Percentiles rank a stretch among this genome's conserved stretches.
These are phyloP conservation scores for Yamadazyma buinensis DNA, from an alignment of 1,139 yeast species.

Conservation along the genomic window DNA sequence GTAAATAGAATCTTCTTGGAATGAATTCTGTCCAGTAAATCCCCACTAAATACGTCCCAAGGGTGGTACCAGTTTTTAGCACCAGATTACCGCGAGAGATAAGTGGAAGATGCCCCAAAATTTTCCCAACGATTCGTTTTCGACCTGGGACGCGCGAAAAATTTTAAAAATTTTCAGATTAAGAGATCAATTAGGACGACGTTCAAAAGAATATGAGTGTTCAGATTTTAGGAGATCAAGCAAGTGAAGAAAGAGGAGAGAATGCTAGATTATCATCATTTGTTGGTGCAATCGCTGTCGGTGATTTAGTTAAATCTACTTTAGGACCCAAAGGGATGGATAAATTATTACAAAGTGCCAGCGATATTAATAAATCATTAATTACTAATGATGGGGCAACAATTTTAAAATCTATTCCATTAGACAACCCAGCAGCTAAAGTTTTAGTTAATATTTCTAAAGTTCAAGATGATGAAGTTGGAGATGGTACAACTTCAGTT, in stretches of 20 bases:
- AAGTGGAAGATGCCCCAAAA: too few species aligned
- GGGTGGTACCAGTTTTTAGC: too few species aligned
- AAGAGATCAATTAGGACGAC: too few species aligned
- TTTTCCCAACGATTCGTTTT: not conserved
- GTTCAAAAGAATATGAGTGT: slow-evolving; percentile 50
- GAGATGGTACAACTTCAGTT: slow-evolving; percentile 99
- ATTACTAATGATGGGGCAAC: slow-evolving; percentile 99
- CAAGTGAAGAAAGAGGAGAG: slow-evolving; percentile 95
- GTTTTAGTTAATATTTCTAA: slow-evolving; percentile 93
- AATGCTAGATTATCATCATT: slow-evolving; percentile 96
- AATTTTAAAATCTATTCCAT: slow-evolving; percentile 86
- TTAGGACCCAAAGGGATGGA: slow-evolving; percentile 99
- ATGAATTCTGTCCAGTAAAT: too few species aligned
- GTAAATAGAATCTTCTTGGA: too few species aligned
- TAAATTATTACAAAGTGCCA: slow-evolving; percentile 83
- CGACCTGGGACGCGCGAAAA: not conserved
- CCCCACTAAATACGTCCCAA: too few species aligned
- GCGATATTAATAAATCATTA: slow-evolving; percentile 65
- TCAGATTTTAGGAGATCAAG: slow-evolving; percentile 95
- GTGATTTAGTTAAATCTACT: slow-evolving; percentile 93
- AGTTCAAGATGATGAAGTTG: slow-evolving; percentile 98
- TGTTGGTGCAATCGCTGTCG: slow-evolving; percentile 98
- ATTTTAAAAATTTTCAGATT: slow-evolving; percentile 4
- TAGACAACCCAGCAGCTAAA: slow-evolving; percentile 97
- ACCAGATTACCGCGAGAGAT: too few species aligned